Base-by-base conservation (phyloP, 495 filamentous ascomycete genomes). In the Daldinia decipiens region DNA sequence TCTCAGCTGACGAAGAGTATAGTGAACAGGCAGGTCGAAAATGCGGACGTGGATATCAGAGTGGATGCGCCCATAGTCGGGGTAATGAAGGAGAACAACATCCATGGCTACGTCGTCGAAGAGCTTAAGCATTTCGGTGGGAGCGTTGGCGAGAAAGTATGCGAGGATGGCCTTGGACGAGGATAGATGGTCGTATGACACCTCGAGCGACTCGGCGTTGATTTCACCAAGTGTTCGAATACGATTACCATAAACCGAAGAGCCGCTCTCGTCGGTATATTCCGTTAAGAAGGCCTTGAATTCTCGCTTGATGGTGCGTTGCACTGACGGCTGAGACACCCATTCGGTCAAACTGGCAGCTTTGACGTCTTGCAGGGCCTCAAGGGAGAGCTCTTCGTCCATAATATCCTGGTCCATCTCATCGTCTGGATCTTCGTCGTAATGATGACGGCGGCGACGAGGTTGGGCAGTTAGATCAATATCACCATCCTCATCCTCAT, bases 101-200 rank as follows among this genome's bases (percentile, higher is more conserved):
- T 98, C 95, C 85, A 98, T 94, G 36, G 96, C 96, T 2, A 97
- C 95, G 66, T 97, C 91, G 74, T 99, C 96, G 74, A 99, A 98
- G 51, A 98, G 91, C 79, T 95, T 95, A 67, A 99, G 86, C 65
- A 97, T 90, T 77, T 97, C 94, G 47, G 92, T 88, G 0, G 96
- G 96, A 8, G 95, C 93, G 76, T 98, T 99, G 71, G 95, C 96
- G 32, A 98, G 85, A 84, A 98, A 99, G 78, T 97, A 97, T 15
- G 93, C 95, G n/a, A 99, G 85, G 29, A 93, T 94, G n/a, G 96
- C 95, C 81, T 97, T 98, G 43, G 91, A 90, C 36, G 89, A 86
- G 17, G 92, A 88, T 40, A 99, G 84, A 77, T 99, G 95, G 68
- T 93, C 91, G 79, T 96, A 99, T 12, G 93, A 97, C 29, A 99